Conservation (phyloP, 805 yeast genomes). For the Metschnikowia noctiluminum region DNA sequence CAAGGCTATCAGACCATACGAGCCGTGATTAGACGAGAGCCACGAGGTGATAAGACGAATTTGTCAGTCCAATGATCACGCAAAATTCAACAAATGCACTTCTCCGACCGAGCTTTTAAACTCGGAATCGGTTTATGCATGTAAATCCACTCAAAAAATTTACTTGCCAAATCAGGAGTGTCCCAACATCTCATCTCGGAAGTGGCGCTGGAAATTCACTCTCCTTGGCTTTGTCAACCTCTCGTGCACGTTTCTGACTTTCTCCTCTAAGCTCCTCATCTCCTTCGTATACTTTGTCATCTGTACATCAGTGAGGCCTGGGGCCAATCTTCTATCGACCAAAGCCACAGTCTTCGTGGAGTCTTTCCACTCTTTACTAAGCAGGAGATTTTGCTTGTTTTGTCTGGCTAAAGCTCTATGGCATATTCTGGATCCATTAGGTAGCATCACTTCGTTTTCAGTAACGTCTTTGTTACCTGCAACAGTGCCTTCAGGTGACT, state of each 20-base stretch:
- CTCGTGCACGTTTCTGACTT: conserved; percentile 22
- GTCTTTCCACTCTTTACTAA: conserved; percentile 43
- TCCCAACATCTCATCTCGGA: conserved; percentile 66
- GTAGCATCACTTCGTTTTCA: conserved; percentile 39
- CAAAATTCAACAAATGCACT: background rate
- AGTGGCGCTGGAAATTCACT: conserved; percentile 41
- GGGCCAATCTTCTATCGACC: conserved; percentile 57
- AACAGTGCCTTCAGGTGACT: conserved; percentile 13
- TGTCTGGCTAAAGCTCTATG: conserved; percentile 74
- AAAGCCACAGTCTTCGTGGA: conserved; percentile 74
- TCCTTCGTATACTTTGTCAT: conserved; percentile 34
- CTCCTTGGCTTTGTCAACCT: conserved; percentile 26
- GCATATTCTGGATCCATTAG: conserved; percentile 76
- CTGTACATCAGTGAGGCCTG: conserved; percentile 31
- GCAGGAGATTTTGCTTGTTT: conserved; percentile 56
- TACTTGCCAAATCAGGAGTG: background rate
- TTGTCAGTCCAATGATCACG: background rate
- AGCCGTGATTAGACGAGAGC: too few relatives aligned
- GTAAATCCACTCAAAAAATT: background rate
- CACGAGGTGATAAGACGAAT: too few relatives aligned
- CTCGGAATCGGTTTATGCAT: too few relatives aligned
- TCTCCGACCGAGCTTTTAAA: too few relatives aligned
- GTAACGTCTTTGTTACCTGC: conserved; percentile 13
- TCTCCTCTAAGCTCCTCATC: conserved; percentile 22
- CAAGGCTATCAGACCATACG: background rate